phyloP scores from a whole-genome alignment of 2,329 filamentous ascomycete species.

The Sarocladium oryzae region DNA sequence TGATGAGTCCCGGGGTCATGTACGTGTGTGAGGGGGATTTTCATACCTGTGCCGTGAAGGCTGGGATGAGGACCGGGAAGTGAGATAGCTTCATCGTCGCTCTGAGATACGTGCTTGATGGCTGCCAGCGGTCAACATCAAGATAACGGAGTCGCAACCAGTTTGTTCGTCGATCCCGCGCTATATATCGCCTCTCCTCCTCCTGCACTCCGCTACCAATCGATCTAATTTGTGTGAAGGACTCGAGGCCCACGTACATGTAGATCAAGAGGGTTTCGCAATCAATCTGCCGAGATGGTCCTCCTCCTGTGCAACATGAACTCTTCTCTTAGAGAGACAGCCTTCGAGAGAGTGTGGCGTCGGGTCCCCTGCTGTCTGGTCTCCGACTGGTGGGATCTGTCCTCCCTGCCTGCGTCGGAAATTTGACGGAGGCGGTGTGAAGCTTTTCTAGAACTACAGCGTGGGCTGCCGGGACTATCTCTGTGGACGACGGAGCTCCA shows the following conservation, averaged over 20 bases:
- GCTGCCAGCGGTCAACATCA: not conserved
- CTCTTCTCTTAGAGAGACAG: not conserved
- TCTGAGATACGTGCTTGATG: not conserved
- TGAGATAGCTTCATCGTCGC: conserved; percentile 23
- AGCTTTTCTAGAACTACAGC: no score
- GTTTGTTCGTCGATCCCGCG: not conserved
- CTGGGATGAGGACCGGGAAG: conserved; percentile 31
- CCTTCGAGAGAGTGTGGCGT: not conserved
- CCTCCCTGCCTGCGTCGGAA: no score
- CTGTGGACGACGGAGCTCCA: no score
- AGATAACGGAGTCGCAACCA: not conserved
- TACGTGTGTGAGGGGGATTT: not conserved
- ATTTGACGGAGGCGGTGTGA: no score
- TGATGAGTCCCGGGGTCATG: not conserved
- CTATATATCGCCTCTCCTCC: not conserved
- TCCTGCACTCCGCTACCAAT: not conserved
- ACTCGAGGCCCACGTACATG: not conserved
- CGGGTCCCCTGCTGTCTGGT: not conserved
- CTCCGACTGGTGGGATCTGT: no score
- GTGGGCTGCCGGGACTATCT: no score
- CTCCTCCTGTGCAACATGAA: not conserved
- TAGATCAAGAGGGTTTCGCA: not conserved
- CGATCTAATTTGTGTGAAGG: no score
- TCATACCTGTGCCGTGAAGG: conserved; percentile 29
- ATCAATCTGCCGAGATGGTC: not conserved